A percentile compares a stretch with the other conserved stretches of the same genome.
These are phyloP conservation scores for Halenospora varia DNA, from an alignment of 495 filamentous ascomycete species.

Conservation along the genomic window DNA sequence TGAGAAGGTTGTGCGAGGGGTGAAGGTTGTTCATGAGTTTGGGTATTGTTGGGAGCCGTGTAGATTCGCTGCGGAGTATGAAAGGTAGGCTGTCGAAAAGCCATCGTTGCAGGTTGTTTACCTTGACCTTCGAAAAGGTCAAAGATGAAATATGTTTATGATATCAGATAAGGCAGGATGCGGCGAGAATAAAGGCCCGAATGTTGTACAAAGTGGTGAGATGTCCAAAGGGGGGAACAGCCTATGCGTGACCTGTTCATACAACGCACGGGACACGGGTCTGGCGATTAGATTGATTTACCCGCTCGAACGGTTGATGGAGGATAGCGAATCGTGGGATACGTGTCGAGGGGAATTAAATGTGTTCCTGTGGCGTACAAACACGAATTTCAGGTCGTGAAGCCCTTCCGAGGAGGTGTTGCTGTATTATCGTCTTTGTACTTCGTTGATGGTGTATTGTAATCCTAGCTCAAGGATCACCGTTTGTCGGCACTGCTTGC, in stretches of 20 bases:
- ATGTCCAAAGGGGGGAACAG: not conserved
- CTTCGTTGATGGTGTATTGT: not conserved
- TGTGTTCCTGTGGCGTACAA: too few relatives aligned
- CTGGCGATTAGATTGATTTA: too few relatives aligned
- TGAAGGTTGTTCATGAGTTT: slow-evolving; percentile 29
- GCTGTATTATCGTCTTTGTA: not conserved
- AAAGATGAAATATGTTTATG: not conserved
- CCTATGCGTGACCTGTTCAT: not conserved
- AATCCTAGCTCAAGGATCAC: not conserved
- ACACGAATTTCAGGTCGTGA: too few relatives aligned
- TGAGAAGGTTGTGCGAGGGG: slow-evolving; percentile 22
- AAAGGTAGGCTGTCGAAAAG: slow-evolving; percentile 74
- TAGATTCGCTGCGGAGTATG: slow-evolving; percentile 52
- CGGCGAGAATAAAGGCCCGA: not conserved
- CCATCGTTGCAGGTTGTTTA: slow-evolving; percentile 59
- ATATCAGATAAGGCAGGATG: not conserved
- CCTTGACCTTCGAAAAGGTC: not conserved
- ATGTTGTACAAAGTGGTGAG: not conserved
- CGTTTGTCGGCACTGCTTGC: not conserved
- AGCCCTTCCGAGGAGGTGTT: too few relatives aligned
- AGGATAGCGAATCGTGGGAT: too few relatives aligned
- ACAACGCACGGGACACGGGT: not conserved
- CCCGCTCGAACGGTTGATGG: too few relatives aligned
- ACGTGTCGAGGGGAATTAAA: not conserved
- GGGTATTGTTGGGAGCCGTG: slow-evolving; percentile 12